Evolutionary conservation across 495 filamentous ascomycete genomes (phyloP).

Genomic region (Xylaria flabelliformis): DNA sequence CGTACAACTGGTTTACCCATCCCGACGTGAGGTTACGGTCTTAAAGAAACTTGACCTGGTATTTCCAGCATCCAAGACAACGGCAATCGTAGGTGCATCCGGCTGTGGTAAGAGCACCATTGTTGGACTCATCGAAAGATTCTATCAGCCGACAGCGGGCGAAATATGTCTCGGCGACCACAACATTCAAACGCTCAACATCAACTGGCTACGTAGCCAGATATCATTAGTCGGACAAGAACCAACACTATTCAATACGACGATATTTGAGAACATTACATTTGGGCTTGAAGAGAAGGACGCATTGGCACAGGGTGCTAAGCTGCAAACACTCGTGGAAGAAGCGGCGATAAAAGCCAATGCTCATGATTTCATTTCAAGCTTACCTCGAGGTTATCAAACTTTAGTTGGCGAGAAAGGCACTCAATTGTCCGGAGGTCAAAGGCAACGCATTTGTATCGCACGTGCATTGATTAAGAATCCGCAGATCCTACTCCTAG

Average conservation of each 20-base stretch:
- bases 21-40: conserved; percentile 59
- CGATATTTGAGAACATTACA: conserved; percentile 58
- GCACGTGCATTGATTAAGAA: conserved; percentile 74
- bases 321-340: background rate
- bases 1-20: conserved; percentile 63
- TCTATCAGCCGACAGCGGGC: conserved; percentile 70
- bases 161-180: background rate
- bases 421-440: conserved; percentile 57
- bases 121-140: conserved; percentile 79
- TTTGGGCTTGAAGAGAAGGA: background rate
- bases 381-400: conserved; percentile 60
- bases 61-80: conserved; percentile 72
- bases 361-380: conserved; percentile 49
- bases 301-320: background rate
- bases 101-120: conserved; percentile 81
- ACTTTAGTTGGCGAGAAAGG: conserved; percentile 61
- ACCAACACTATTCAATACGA: conserved; percentile 65
- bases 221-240: conserved; percentile 65
- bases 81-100: conserved; percentile 76
- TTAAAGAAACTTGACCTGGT: conserved; percentile 49
- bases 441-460: conserved; percentile 74
- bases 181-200: conserved; percentile 64
- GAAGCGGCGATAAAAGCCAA: background rate
- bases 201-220: conserved; percentile 59
- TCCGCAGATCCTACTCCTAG: conserved; percentile 78